These are phyloP conservation scores for Eustoma russellianum DNA, from an alignment of 257 asterid species.

Conservation along the genomic window DNA sequence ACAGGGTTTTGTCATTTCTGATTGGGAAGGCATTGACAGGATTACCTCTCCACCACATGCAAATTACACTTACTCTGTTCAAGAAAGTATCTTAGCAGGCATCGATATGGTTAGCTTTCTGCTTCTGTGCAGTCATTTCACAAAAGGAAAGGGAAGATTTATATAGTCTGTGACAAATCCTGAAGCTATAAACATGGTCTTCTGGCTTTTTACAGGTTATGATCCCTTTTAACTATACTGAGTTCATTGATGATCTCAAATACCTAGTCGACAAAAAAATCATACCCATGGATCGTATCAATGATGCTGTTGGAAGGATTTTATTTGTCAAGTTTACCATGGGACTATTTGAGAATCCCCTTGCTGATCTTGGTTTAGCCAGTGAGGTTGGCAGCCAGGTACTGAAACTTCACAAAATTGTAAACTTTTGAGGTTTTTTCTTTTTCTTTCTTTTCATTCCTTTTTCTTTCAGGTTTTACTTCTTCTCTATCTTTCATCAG, in stretches of 20 bases:
- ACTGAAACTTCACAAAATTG: constrained; percentile 4
- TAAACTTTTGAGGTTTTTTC: background rate
- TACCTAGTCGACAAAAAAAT: constrained; percentile 51
- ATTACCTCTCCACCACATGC: constrained; percentile 66
- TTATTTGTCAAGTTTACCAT: constrained; percentile 65
- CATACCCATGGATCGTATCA: constrained; percentile 57
- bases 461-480: no score
- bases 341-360: constrained; percentile 84
- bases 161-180: no score
- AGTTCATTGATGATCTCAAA: constrained; percentile 65
- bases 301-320: constrained; percentile 79
- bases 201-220: constrained; percentile 47
- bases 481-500: no score
- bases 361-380: constrained; percentile 66
- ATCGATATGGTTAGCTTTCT: constrained; percentile 55
- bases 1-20: constrained; percentile 90
- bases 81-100: constrained; percentile 68
- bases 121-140: constrained; percentile 5
- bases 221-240: constrained; percentile 65
- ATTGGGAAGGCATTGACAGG: constrained; percentile 80
- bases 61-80: constrained; percentile 75
- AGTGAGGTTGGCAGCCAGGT: constrained; percentile 80
- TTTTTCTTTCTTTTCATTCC: background rate
- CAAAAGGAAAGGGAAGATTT: no score
- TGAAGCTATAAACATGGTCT: background rate